These are phyloP conservation scores for Scheffersomyces amazonensis DNA, from an alignment of 805 yeast species.

Conservation along the genomic window DNA sequence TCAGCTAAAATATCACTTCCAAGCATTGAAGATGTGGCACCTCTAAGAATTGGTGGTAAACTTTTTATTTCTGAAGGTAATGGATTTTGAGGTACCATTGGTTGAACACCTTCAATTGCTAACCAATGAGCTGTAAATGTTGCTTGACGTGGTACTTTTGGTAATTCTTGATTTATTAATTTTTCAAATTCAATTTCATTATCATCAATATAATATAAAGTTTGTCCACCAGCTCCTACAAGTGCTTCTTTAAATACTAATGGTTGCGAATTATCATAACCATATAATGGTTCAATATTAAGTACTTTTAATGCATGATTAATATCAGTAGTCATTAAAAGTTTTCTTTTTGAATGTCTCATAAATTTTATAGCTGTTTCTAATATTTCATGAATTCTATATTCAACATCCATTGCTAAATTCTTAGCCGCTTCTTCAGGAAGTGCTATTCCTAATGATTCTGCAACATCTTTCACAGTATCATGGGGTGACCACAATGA, in stretches of 20 bases:
- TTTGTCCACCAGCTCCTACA: constrained; percentile 84
- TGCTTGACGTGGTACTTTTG: constrained; percentile 89
- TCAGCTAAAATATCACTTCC: constrained; percentile 36
- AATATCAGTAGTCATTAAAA: constrained; percentile 77
- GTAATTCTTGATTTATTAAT: constrained; percentile 88
- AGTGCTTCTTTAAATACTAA: constrained; percentile 82
- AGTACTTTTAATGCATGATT: constrained; percentile 77
- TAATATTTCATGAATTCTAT: constrained; percentile 88
- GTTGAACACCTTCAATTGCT: constrained; percentile 98
- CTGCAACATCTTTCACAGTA: constrained; percentile 95
- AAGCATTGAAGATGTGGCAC: constrained; percentile 60
- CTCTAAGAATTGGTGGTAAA: constrained; percentile 75
- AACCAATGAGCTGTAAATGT: constrained; percentile 96
- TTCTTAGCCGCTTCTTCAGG: constrained; percentile 93
- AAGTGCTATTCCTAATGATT: constrained; percentile 76
- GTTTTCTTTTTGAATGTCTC: constrained; percentile 87
- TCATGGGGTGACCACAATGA: constrained; percentile 97
- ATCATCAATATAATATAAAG: constrained; percentile 88
- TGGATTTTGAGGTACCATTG: constrained; percentile 96
- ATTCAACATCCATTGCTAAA: constrained; percentile 98
- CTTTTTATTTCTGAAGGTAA: constrained; percentile 72
- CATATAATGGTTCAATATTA: constrained; percentile 92
- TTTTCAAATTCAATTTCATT: constrained; percentile 92
- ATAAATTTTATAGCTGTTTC: constrained; percentile 96
- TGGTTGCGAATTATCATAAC: constrained; percentile 72